Conservation (phyloP, 192 early-diverging fungal species). For the Dissophora ornata region DNA sequence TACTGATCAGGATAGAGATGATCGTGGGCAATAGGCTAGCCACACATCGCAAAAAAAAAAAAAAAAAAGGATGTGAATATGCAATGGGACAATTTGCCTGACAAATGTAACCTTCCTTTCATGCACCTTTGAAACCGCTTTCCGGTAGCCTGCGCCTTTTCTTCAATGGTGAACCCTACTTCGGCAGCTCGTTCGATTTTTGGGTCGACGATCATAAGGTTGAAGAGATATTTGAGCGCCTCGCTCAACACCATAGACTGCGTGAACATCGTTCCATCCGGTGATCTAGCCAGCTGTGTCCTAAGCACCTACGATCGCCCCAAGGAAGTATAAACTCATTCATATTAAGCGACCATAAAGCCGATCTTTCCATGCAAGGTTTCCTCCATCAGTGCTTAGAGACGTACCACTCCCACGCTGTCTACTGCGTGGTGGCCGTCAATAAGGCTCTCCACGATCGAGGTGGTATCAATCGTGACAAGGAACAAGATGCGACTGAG, state of each 20-base stretch:
- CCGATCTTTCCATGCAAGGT: too few species aligned
- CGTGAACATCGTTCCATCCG: conserved; percentile 50
- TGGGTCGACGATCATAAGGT: conserved; percentile 59
- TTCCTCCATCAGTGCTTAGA: too few species aligned
- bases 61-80: not conserved
- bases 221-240: conserved; percentile 66
- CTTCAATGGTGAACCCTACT: conserved; percentile 19
- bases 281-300: conserved; percentile 42
- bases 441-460: conserved; percentile 55
- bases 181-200: conserved; percentile 26
- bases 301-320: conserved; percentile 33
- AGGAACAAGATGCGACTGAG: conserved; percentile 75
- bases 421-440: conserved; percentile 51
- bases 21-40: conserved; percentile 57
- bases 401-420: conserved; percentile 55
- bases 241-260: conserved; percentile 61
- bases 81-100: too few species aligned
- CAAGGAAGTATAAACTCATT: too few species aligned
- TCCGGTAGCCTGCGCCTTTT: conserved; percentile 1
- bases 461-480: conserved; percentile 61
- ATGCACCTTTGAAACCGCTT: conserved; percentile 50
- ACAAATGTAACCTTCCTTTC: too few species aligned
- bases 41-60: too few species aligned
- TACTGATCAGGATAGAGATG: conserved; percentile 51
- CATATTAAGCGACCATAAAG: too few species aligned